Base-by-base conservation (phyloP, 2,329 filamentous ascomycete genomes). In the Aspergillus sp. region DNA sequence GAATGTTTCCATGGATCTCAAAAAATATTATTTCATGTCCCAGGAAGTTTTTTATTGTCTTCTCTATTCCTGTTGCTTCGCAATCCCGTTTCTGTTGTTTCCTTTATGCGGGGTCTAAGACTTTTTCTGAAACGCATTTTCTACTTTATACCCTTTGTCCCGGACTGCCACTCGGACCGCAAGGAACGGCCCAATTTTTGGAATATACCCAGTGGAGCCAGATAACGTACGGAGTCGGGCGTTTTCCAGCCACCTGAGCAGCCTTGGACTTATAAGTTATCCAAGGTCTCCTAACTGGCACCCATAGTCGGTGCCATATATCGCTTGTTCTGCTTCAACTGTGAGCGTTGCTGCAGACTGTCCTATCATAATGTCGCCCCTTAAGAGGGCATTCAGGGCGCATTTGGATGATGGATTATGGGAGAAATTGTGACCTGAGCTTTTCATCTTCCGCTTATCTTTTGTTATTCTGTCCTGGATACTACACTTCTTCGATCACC, bases 371-470 rank as follows among this genome's bases (percentile, higher is more conserved):
- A 19, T 19, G 19, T 19, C 19, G 19, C 19, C 19, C 19, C 19
- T 19, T 19, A 19, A 19, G 19, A 19, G 19, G 19, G 19, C 19
- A 19, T 19, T 19, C 19, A 19, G 19, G 19, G 19, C 19, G 19
- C 19, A 19, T 19, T 19, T 52, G 45, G 42, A 48, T 52, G 54
- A 55, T 54, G 49, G 51, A 36, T 52, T 51, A 54, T 45, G 57
- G 19, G 19, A 2, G 2, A 60, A 62, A 60, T 53, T 62, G 60
- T 54, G 61, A 59, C 19, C 19, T 19, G 19, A 19, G 19, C 19
- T 19, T 19, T 19, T 19, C 19, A 19, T 19, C 19, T 19, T 19
- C 19, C 19, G 19, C 19, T 19, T 19, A 26, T 27, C 38, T 46
- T 38, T 47, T 53, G 41, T 41, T 29, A 36, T 48, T 49, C 49